Conservation (phyloP, 805 yeast species). For the Hanseniaspora mollemarum region DNA sequence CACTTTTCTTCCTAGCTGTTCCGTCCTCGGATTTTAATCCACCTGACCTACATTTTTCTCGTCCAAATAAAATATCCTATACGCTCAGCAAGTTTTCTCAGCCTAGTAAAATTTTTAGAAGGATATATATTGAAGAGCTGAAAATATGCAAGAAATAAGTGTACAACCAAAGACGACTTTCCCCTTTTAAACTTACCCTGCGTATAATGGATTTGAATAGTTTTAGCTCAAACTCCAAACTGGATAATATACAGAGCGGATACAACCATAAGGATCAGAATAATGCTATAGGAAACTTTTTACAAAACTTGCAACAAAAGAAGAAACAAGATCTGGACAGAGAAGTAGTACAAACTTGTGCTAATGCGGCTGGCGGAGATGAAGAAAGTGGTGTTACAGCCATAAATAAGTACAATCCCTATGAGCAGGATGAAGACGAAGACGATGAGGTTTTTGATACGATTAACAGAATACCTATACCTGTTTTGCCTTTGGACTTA, state of each 20-base stretch:
- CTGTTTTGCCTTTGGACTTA: conserved; percentile 1
- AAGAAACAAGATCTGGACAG: not conserved
- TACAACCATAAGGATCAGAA: not conserved
- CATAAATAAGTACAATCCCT: not conserved
- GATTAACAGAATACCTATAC: not conserved
- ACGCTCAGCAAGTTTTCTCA: too few species aligned
- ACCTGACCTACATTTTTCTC: too few species aligned
- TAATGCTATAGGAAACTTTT: conserved; percentile 6
- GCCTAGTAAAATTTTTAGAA: too few species aligned
- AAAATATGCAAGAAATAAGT: not conserved
- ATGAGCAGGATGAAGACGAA: not conserved
- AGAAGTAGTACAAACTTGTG: too few species aligned
- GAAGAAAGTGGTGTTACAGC: conserved; percentile 2
- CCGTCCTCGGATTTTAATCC: too few species aligned
- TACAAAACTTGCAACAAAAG: conserved; percentile 1
- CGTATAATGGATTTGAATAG: not conserved
- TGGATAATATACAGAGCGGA: not conserved
- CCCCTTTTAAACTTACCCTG: too few species aligned
- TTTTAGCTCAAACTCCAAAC: not conserved
- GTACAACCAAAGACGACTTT: too few species aligned
- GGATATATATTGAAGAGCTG: not conserved
- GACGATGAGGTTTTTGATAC: not conserved
- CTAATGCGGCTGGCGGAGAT: not conserved
- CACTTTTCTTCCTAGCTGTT: too few species aligned
- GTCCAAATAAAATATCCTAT: too few species aligned